Conservation (phyloP, 495 filamentous ascomycete species). For the Niebla homalea region DNA sequence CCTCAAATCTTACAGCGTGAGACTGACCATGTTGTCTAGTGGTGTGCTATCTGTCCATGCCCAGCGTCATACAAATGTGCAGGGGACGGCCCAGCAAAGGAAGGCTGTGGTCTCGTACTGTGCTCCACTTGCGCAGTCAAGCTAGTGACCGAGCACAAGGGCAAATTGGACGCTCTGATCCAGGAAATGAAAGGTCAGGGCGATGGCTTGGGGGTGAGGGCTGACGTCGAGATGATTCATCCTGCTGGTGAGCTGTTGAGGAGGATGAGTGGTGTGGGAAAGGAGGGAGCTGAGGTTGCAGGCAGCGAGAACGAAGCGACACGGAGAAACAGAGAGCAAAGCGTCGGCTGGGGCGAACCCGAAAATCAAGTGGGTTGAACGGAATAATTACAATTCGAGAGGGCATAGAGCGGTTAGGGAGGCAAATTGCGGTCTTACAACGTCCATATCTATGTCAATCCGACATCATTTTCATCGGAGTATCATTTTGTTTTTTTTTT, state of each 20-base stretch:
- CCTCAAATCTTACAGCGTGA: too few relatives aligned
- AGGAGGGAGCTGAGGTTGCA: neutral
- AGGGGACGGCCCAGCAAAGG: constrained; percentile 4
- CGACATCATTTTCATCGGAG: too few relatives aligned
- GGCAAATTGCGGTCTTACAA: too few relatives aligned
- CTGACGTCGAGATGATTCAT: constrained; percentile 26
- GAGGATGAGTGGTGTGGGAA: constrained; percentile 1
- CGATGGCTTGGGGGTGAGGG: constrained; percentile 20
- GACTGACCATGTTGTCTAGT: too few relatives aligned
- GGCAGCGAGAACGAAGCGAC: too few relatives aligned
- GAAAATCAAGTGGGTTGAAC: too few relatives aligned
- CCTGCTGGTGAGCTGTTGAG: constrained; percentile 9
- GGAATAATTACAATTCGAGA: too few relatives aligned
- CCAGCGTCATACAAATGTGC: constrained; percentile 22
- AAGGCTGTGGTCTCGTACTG: constrained; percentile 30
- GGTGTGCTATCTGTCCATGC: constrained; percentile 30
- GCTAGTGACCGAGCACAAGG: constrained; percentile 15
- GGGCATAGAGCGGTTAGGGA: too few relatives aligned
- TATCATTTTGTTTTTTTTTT: too few relatives aligned
- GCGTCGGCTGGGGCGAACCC: too few relatives aligned
- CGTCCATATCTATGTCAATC: too few relatives aligned
- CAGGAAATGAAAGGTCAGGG: constrained; percentile 12
- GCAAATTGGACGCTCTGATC: constrained; percentile 21
- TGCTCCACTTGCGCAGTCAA: constrained; percentile 25
- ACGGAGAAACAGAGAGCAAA: too few relatives aligned